These are phyloP conservation scores for Daldinia grandis DNA, from an alignment of 495 filamentous ascomycete species.

Conservation along the genomic window DNA sequence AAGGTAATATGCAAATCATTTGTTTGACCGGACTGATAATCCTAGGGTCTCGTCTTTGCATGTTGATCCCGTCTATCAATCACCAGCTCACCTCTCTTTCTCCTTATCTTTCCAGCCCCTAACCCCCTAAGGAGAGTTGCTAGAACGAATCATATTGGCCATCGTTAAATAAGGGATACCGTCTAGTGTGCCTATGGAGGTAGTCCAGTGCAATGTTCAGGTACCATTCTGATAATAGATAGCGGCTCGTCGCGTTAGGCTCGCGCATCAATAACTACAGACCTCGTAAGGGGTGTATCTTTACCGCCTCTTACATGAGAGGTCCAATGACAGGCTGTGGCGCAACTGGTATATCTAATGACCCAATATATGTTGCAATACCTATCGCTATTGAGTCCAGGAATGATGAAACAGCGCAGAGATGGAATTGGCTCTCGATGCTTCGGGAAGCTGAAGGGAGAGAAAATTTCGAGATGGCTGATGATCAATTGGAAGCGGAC, in stretches of 20 bases:
- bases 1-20: slow-evolving; percentile 37
- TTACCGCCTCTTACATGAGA: slow-evolving; percentile 31
- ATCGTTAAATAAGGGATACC: slow-evolving; percentile 18
- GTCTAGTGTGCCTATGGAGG: not conserved
- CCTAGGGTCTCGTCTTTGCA: not conserved
- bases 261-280: slow-evolving; percentile 11
- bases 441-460: not conserved
- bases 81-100: slow-evolving; percentile 14
- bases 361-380: slow-evolving; percentile 36
- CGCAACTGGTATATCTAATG: slow-evolving; percentile 29
- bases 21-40: slow-evolving; percentile 21
- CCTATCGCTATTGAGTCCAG: slow-evolving; percentile 31
- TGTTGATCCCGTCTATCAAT: slow-evolving; percentile 34
- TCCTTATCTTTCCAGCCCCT: not conserved
- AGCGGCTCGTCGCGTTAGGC: slow-evolving; percentile 8
- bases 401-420: slow-evolving; percentile 34
- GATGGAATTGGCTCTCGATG: slow-evolving; percentile 17
- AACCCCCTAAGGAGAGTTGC: not conserved
- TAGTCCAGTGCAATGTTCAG: not conserved
- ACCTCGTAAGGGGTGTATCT: slow-evolving; percentile 7
- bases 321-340: slow-evolving; percentile 26
- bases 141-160: not conserved
- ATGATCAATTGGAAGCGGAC: slow-evolving; percentile 1
- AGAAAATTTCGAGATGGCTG: slow-evolving; percentile 5
- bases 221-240: slow-evolving; percentile 20